Evolutionary conservation across 371 early-diverging fungal genomes (phyloP), one percentile per base, ranked within the genome.

Genomic region (Phascolomyces articulosus): DNA sequence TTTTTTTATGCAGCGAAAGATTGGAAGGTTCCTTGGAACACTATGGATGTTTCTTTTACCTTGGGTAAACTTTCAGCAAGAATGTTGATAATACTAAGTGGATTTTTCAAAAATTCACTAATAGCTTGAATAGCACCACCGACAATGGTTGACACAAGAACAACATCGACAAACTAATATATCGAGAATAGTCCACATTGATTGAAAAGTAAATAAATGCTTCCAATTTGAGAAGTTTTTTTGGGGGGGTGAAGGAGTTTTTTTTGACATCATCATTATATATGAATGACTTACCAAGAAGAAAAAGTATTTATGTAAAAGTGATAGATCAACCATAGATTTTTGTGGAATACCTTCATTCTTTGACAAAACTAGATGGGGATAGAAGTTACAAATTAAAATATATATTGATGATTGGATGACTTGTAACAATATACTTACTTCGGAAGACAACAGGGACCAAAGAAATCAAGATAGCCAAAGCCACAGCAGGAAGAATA

Each of bases 161-260:
- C 88, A 16, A 95, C 89, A 81, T 93, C 92, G 70, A 95, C 77
- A 59, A 94, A 79, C 87, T 90, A 74, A 16, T 6, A n/a, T n/a
- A n/a, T n/a, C n/a, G n/a, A n/a, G n/a, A n/a, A n/a, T n/a, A n/a
- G n/a, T n/a, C n/a, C n/a, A n/a, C n/a, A n/a, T n/a, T n/a, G n/a
- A n/a, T n/a, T n/a, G n/a, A n/a, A n/a, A n/a, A n/a, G n/a, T n/a
- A n/a, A n/a, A n/a, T n/a, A n/a, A n/a, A n/a, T n/a, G n/a, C n/a
- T n/a, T n/a, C n/a, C n/a, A n/a, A n/a, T n/a, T n/a, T n/a, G n/a
- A n/a, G n/a, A n/a, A n/a, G n/a, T n/a, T n/a, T n/a, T n/a, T n/a
- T n/a, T n/a, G n/a, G n/a, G n/a, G n/a, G n/a, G n/a, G n/a, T n/a
- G n/a, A n/a, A n/a, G n/a, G n/a, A n/a, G n/a, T n/a, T n/a, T n/a